Evolutionary conservation across 1,284 basidiomycete genomes (phyloP), one percentile per base, ranked within the genome.

Genomic region (Moesziomyces sp.): DNA sequence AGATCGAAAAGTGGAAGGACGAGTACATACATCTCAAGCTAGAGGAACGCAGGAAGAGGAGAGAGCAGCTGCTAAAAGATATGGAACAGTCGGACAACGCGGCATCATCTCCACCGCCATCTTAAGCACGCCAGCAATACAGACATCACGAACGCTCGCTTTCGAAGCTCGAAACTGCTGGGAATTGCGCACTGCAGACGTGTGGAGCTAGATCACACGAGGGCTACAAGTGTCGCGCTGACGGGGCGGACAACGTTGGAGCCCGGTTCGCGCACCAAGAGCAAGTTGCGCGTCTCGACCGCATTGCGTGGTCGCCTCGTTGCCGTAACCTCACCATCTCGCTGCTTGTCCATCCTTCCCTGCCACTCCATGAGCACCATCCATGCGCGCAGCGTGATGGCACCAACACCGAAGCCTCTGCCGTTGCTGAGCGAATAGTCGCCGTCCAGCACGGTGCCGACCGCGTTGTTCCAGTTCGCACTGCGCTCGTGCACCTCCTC

Each of bases 1-100:
- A 81, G 50, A 81, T 81, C 47, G 78, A 81, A 46, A 69, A 62
- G 49, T 81, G 79, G 79, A 80, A 77, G 58, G 71, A 80, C 21
- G 63, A 74, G 26, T 67, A 69, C 24, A 63, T 77, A 9, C 54
- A 68, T 44, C 56, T 59, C n/a, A 75, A 75, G 49, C 35, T 67
- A 7, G 57, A 75, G 26, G 73, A 75, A 45, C 56, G 73, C n/a
- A 47, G 70, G 19, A 9, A 46, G 33, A 47, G 64, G 19, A 71
- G 62, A 45, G 69, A 78, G 42, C 28, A 52, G 28, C 16, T 51
- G 24, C 13, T 65, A 6, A 47, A 35, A 21, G 52, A 52, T 26
- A 24, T 69, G 56, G 40, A 69, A 23, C 47, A 58, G n/a, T 24
- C 28, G 21, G 59, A 30, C n/a, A 14, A 28, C 19, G n/a, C n/a